Conservation (phyloP, 78 protist genomes). For the Chrysochromulina parva region DNA sequence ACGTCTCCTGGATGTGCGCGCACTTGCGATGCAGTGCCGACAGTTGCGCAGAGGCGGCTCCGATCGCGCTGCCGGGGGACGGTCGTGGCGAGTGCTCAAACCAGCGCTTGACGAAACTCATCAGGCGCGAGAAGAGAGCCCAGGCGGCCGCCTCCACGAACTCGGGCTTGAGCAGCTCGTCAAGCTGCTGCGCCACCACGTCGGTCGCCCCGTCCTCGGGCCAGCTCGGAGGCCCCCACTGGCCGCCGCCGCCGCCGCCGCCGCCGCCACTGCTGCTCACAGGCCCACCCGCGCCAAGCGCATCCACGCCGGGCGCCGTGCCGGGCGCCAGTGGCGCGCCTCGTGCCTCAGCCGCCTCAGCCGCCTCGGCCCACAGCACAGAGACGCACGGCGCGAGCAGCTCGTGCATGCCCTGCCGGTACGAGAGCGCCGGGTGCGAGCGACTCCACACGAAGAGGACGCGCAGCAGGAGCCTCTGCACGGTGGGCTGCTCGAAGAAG, state of each 20-base stretch:
- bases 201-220: too few relatives aligned
- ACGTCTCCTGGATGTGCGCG: conserved; percentile 44
- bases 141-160: too few relatives aligned
- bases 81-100: background rate
- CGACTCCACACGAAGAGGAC: conserved; percentile 60
- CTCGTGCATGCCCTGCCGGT: conserved; percentile 82
- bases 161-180: too few relatives aligned
- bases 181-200: too few relatives aligned
- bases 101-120: background rate
- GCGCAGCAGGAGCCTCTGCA: conserved; percentile 26
- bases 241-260: too few relatives aligned
- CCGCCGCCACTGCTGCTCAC: too few relatives aligned
- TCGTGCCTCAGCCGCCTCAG: background rate
- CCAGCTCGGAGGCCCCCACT: too few relatives aligned
- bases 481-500: conserved; percentile 49
- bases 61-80: background rate
- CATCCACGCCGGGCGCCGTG: background rate
- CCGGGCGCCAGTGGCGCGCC: background rate
- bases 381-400: conserved; percentile 67
- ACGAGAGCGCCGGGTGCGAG: conserved; percentile 44
- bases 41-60: background rate
- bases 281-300: background rate
- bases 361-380: conserved; percentile 35
- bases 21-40: conserved; percentile 41
- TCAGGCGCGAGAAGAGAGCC: too few relatives aligned